Conservation (phyloP, 768 basidiomycete species). For the Tremella yokohamensis region DNA sequence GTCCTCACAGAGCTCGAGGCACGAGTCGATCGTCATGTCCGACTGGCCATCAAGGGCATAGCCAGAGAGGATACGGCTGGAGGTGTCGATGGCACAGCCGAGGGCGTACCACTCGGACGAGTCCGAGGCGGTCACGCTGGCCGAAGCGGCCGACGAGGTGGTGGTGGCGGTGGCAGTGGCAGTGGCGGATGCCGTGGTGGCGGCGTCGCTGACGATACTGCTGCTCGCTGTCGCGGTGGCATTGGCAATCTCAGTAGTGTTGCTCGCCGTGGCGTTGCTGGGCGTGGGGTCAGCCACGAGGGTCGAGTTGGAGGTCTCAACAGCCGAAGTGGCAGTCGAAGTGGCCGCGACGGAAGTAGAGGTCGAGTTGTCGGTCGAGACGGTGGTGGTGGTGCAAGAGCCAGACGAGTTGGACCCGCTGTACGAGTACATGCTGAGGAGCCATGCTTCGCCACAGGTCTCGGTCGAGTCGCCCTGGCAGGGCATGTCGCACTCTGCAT, state of each 20-base stretch:
- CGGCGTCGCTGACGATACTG: conserved; percentile 8
- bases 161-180: conserved; percentile 6
- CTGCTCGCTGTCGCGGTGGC: conserved; percentile 10
- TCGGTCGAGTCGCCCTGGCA: conserved; percentile 31
- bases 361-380: background rate
- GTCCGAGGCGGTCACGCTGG: background rate
- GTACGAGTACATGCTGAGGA: conserved; percentile 41
- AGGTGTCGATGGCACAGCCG: conserved; percentile 46
- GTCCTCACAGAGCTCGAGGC: conserved; percentile 45
- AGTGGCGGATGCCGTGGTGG: conserved; percentile 11
- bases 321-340: background rate
- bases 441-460: conserved; percentile 38
- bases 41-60: conserved; percentile 10
- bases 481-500: conserved; percentile 27
- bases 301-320: background rate
- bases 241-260: background rate
- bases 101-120: conserved; percentile 47
- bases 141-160: conserved; percentile 11
- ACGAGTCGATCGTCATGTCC: conserved; percentile 47
- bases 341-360: background rate
- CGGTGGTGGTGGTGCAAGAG: conserved; percentile 7
- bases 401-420: conserved; percentile 12
- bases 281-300: background rate
- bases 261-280: background rate
- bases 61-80: conserved; percentile 30